phyloP scores from a whole-genome alignment of 306 rosid species.

The Cucurbita pepo region DNA sequence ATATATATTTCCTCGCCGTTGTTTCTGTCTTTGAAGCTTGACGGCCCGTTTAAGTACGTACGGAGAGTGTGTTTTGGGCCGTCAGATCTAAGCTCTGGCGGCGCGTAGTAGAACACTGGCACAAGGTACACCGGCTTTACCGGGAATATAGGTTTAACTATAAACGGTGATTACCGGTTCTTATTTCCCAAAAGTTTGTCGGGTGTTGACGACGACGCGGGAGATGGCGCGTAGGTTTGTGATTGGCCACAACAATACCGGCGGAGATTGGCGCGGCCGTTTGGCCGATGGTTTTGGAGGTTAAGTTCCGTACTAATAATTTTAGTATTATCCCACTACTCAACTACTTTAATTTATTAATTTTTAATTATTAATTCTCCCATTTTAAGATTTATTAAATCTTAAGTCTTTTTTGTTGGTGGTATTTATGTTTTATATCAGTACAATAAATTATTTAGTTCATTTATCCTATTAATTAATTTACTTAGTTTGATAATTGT shows the following conservation, averaged over 20 bases:
- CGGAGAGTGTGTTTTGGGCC: background rate
- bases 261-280: background rate
- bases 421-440: too few species aligned
- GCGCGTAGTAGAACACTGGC: background rate
- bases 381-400: too few species aligned
- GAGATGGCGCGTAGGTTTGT: background rate
- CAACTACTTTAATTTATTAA: background rate
- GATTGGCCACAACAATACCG: background rate
- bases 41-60: background rate
- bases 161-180: conserved; percentile 6
- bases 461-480: too few species aligned
- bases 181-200: background rate
- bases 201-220: background rate
- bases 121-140: conserved; percentile 2
- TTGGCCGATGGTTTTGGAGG: background rate
- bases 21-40: background rate
- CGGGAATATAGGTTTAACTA: conserved; percentile 2
- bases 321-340: background rate
- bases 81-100: conserved; percentile 3
- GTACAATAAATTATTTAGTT: too few species aligned
- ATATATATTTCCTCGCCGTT: too few species aligned
- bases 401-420: too few species aligned
- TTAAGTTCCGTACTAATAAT: background rate
- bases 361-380: too few species aligned
- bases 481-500: too few species aligned